A percentile compares a stretch with the other conserved stretches of the same genome.
These are phyloP conservation scores for Pezicula neosporulosa DNA, from an alignment of 2,329 filamentous ascomycete genomes.

Conservation along the genomic window DNA sequence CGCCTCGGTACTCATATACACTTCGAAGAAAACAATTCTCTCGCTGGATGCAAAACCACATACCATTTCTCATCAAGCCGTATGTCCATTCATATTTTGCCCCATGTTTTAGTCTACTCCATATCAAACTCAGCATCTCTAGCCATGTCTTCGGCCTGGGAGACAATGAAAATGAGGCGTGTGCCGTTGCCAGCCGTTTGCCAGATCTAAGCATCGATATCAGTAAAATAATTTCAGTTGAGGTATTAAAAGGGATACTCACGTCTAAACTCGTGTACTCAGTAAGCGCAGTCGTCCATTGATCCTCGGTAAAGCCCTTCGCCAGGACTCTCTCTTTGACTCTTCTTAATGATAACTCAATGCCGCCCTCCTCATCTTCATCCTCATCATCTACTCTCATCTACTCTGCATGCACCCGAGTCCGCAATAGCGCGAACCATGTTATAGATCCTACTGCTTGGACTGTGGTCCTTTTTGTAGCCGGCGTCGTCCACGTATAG, in stretches of 20 bases:
- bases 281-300: conserved; percentile 81
- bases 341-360: conserved; percentile 82
- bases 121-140: conserved; percentile 19
- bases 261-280: conserved; percentile 89
- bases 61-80: conserved; percentile 11
- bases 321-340: conserved; percentile 90
- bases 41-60: too few species aligned
- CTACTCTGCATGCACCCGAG: conserved; percentile 58
- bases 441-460: conserved; percentile 90
- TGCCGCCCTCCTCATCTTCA: conserved; percentile 56
- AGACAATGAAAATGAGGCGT: conserved; percentile 67
- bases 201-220: conserved; percentile 59
- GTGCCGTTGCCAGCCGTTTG: conserved; percentile 71
- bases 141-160: conserved; percentile 41
- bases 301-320: conserved; percentile 94
- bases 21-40: too few species aligned
- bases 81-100: conserved; percentile 1
- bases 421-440: conserved; percentile 87
- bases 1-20: too few species aligned
- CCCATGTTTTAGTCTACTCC: neutral
- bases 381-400: conserved; percentile 37
- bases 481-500: conserved; percentile 68
- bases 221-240: conserved; percentile 27
- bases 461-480: conserved; percentile 66
- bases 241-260: conserved; percentile 43